Evolutionary conservation across 805 yeast genomes (phyloP).

Genomic region (Cyberlindnera americana): DNA sequence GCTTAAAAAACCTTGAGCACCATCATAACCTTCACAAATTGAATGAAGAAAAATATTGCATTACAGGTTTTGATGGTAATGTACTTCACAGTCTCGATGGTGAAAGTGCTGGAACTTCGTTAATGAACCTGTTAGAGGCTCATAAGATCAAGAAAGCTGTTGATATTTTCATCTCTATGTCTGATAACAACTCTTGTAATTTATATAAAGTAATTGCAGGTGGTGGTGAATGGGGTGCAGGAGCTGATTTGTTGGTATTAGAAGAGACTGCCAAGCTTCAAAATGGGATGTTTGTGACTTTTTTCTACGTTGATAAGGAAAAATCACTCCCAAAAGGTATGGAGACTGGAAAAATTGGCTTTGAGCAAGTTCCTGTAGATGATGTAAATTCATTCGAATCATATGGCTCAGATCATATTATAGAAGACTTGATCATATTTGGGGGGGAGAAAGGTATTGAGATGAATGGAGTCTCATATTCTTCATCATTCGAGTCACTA

Average conservation of each 20-base stretch:
- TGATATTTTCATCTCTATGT: conserved; percentile 8
- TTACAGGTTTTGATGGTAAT: conserved; percentile 3
- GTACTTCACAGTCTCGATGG: conserved; percentile 4
- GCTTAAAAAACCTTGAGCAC: neutral
- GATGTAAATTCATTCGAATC: neutral
- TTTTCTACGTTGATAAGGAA: neutral
- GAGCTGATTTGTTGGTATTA: conserved; percentile 9
- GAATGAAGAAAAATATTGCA: neutral
- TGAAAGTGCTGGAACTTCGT: conserved; percentile 6
- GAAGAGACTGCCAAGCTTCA: neutral
- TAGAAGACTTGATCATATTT: neutral
- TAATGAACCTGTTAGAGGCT: conserved; percentile 7
- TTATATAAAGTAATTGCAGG: conserved; percentile 12
- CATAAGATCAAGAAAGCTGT: conserved; percentile 5
- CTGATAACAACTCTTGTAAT: neutral
- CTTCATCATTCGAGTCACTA: neutral
- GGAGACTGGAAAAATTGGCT: neutral
- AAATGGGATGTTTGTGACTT: neutral
- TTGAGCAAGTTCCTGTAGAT: neutral
- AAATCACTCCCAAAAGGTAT: neutral
- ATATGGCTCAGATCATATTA: neutral
- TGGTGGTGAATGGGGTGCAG: conserved; percentile 14
- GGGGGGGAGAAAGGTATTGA: conserved; percentile 1
- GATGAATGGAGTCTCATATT: neutral
- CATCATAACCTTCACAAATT: neutral